These are phyloP conservation scores for Colletotrichum gigasporum DNA, from an alignment of 2,329 filamentous ascomycete species.

Conservation along the genomic window DNA sequence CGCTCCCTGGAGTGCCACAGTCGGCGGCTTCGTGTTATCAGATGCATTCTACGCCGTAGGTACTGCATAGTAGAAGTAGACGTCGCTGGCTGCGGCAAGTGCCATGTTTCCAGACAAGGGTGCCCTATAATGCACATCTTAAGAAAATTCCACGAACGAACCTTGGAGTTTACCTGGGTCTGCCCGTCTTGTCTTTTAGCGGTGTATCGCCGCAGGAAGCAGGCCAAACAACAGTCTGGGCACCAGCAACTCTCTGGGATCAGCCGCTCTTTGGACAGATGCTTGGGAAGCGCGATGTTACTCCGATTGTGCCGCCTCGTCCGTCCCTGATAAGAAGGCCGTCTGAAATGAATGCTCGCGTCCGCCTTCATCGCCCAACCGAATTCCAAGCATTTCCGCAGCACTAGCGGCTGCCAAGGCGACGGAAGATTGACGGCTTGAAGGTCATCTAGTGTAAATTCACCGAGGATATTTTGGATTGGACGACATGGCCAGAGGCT, in stretches of 20 bases:
- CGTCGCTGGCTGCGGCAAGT: too few species aligned
- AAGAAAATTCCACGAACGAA: constrained; percentile 35
- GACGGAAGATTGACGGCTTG: too few species aligned
- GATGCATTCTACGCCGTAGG: not conserved
- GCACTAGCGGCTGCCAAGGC: too few species aligned
- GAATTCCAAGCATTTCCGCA: too few species aligned
- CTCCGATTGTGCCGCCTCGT: not conserved
- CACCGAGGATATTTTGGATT: too few species aligned
- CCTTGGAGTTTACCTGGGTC: not conserved
- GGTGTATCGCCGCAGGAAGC: constrained; percentile 10
- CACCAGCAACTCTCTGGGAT: not conserved
- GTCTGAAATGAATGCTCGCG: not conserved
- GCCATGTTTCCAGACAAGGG: not conserved
- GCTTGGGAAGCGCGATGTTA: constrained; percentile 24
- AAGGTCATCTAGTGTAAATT: too few species aligned
- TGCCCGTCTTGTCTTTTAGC: constrained; percentile 5
- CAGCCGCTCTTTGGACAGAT: constrained; percentile 8
- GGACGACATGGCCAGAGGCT: too few species aligned
- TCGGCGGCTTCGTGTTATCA: too few species aligned
- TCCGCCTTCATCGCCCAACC: too few species aligned
- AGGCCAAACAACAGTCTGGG: not conserved
- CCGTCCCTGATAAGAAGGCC: not conserved
- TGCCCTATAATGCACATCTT: constrained; percentile 41
- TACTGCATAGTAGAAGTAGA: too few species aligned
- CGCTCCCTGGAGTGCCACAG: too few species aligned